Evolutionary conservation across 768 basidiomycete species (phyloP).

Genomic region (Collybia nuda): DNA sequence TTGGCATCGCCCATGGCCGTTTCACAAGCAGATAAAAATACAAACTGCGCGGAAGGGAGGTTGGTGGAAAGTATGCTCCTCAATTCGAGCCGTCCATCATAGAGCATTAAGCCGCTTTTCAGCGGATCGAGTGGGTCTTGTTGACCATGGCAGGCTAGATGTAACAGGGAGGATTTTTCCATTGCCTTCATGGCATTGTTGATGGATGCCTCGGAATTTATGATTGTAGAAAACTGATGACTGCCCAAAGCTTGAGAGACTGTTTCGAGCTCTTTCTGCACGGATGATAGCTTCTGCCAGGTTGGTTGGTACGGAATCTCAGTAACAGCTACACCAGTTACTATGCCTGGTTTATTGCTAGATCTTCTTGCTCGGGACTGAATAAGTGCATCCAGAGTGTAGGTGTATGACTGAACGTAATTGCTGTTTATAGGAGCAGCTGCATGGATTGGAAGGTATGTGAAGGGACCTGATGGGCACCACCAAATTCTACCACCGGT

Average conservation of each 20-base stretch:
- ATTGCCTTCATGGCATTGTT: constrained; percentile 9
- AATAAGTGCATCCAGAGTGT: constrained; percentile 9
- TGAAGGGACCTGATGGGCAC: constrained; percentile 15
- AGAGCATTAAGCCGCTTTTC: constrained; percentile 15
- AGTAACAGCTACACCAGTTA: background rate
- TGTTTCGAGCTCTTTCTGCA: background rate
- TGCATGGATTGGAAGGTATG: constrained; percentile 14
- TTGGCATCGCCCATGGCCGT: constrained; percentile 18
- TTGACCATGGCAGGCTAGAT: constrained; percentile 23
- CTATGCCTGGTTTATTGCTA: background rate
- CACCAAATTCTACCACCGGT: constrained; percentile 14
- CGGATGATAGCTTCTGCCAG: background rate
- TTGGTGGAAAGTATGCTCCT: constrained; percentile 18
- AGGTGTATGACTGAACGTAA: constrained; percentile 14
- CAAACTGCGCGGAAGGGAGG: constrained; percentile 27
- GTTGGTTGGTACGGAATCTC: background rate
- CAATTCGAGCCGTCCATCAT: constrained; percentile 20
- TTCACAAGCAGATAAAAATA: constrained; percentile 29
- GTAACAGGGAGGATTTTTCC: constrained; percentile 12
- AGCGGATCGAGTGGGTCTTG: constrained; percentile 17
- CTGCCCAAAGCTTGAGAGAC: background rate
- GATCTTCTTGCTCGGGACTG: background rate
- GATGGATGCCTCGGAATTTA: constrained; percentile 4
- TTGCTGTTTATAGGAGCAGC: background rate
- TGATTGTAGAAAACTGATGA: background rate